phyloP scores from a whole-genome alignment of 768 basidiomycete species.

The Pleurotus djamor region DNA sequence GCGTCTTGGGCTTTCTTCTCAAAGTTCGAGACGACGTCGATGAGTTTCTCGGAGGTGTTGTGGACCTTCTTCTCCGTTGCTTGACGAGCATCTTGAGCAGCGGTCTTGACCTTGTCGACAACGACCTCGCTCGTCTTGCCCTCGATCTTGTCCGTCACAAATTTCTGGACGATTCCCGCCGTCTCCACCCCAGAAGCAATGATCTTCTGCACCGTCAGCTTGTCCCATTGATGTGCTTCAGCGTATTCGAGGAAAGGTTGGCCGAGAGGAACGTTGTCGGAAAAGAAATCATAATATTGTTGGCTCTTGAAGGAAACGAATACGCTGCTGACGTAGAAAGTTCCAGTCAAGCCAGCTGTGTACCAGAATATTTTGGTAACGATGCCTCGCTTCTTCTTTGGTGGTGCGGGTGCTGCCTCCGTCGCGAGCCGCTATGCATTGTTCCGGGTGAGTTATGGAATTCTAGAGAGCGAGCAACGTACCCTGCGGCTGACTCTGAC shows the following conservation, averaged over 20 bases:
- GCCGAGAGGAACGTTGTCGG: constrained; percentile 76
- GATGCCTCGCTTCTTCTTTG: constrained; percentile 52
- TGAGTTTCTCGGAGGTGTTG: constrained; percentile 33
- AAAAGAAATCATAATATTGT: constrained; percentile 84
- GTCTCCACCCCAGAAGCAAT: constrained; percentile 51
- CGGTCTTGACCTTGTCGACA: constrained; percentile 28
- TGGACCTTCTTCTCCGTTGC: constrained; percentile 30
- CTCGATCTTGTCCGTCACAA: constrained; percentile 49
- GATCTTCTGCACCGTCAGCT: constrained; percentile 59
- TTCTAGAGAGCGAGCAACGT: constrained; percentile 21
- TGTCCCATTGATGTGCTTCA: constrained; percentile 79
- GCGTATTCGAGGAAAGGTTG: constrained; percentile 78
- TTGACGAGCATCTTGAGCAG: constrained; percentile 21
- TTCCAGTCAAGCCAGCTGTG: constrained; percentile 62
- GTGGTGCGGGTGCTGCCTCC: constrained; percentile 40
- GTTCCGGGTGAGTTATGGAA: constrained; percentile 8
- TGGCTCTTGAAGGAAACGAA: constrained; percentile 77
- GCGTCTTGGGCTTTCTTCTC: constrained; percentile 21
- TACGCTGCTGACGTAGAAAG: constrained; percentile 82
- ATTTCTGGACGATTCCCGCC: constrained; percentile 45
- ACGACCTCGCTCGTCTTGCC: constrained; percentile 29
- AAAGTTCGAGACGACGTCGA: constrained; percentile 17
- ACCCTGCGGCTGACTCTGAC: constrained; percentile 62
- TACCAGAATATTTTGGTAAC: constrained; percentile 65
- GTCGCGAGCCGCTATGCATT: constrained; percentile 58